phyloP scores from a whole-genome alignment of 371 early-diverging fungal genomes.

The Encephalitozoon cuniculi region DNA sequence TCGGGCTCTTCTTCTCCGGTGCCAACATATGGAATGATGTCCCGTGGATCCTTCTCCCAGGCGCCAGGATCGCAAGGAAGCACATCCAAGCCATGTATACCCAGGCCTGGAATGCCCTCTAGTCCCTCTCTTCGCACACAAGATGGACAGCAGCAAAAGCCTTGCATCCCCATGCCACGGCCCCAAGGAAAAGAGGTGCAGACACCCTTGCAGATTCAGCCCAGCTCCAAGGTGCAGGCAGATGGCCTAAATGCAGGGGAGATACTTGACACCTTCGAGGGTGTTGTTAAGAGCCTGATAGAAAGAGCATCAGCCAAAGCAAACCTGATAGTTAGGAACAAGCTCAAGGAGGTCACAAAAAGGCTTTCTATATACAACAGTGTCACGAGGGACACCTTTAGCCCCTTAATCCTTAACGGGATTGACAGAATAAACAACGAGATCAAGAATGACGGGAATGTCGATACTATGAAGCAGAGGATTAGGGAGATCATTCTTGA shows the following conservation, averaged over 20 bases:
- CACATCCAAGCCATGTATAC: background rate
- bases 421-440: slow-evolving; percentile 1
- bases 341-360: slow-evolving; percentile 22
- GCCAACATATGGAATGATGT: background rate
- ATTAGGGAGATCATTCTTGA: background rate
- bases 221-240: background rate
- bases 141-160: background rate
- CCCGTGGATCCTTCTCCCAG: background rate
- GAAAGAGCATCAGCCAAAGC: slow-evolving; percentile 12
- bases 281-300: background rate
- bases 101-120: background rate
- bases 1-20: background rate
- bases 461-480: background rate
- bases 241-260: background rate
- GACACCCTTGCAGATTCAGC: background rate
- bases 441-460: background rate
- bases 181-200: background rate
- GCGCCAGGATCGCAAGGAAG: background rate
- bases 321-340: slow-evolving; percentile 25
- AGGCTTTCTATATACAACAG: slow-evolving; percentile 3
- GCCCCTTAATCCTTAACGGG: background rate
- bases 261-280: slow-evolving; percentile 1
- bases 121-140: background rate
- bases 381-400: background rate
- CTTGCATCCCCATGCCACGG: background rate